Evolutionary conservation across 441 rosid genomes (phyloP).

Genomic region (Jatropha podagrica): DNA sequence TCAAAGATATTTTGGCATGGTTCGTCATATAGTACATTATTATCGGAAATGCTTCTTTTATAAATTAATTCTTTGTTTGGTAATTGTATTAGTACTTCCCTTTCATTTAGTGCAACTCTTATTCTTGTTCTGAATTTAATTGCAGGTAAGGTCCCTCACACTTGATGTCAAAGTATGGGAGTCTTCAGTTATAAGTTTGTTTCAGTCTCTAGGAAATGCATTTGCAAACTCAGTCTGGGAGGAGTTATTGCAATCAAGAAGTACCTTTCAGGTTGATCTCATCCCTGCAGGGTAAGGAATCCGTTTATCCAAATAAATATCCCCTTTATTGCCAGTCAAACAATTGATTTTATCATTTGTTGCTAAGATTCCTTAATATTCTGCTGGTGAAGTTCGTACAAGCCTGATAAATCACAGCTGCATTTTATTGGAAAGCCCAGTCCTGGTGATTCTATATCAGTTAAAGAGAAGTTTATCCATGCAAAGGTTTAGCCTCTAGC

Average conservation of each 20-base stretch:
- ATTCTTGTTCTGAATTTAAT: conserved; percentile 26
- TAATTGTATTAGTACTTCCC: conserved; percentile 11
- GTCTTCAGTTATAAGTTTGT: conserved; percentile 90
- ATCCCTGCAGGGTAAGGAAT: conserved; percentile 59
- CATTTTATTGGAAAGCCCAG: conserved; percentile 65
- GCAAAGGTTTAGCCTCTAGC: conserved; percentile 63
- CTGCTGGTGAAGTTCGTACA: conserved; percentile 49
- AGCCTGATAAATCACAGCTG: conserved; percentile 63
- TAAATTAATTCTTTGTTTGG: background rate
- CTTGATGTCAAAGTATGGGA: conserved; percentile 99
- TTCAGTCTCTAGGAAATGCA: conserved; percentile 95
- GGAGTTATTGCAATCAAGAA: conserved; percentile 85
- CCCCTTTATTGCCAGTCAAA: conserved; percentile 11
- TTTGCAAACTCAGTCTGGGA: conserved; percentile 98
- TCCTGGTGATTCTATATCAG: conserved; percentile 75
- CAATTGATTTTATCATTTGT: conserved; percentile 17
- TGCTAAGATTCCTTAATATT: conserved; percentile 30
- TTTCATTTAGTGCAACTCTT: conserved; percentile 14
- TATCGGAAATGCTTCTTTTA: background rate
- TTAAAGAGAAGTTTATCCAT: conserved; percentile 98
- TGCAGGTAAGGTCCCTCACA: conserved; percentile 97
- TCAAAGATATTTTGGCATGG: background rate
- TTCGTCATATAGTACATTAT: background rate
- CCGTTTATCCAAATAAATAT: conserved; percentile 15
- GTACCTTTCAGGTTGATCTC: conserved; percentile 72